Base-by-base conservation (phyloP, 2,329 filamentous ascomycete species). In the Penicillium sp. region DNA sequence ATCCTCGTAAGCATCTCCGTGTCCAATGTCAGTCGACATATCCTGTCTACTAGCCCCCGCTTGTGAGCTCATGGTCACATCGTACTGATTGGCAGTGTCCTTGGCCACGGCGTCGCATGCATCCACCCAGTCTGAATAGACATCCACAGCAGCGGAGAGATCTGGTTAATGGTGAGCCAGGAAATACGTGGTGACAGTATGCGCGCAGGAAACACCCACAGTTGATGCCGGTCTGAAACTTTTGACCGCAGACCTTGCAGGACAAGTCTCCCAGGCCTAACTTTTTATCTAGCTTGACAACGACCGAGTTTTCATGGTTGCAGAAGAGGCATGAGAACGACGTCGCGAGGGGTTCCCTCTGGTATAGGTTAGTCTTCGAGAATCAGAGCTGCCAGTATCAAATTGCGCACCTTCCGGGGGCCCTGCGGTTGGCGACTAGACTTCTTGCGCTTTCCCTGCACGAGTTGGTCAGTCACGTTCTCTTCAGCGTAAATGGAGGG, bases 81-180 rank as follows among this genome's bases (percentile, higher is more conserved):
- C 62, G 31, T 64, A 62, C 33, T 59, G 59, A 36, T 57, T 60
- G 27, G 71, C 74, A 14, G 75, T 72, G 45, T 81, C 75, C 58
- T 85, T 83, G 11, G 82, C 82, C 34, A 86, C 83, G 4, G 79
- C 75, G 60, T 87, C 84, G 62, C 83, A 86, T n/a, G 93, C 93
- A 69, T 98, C 93, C 49, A 98, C 87, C 93, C 93, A 98, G 67
- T 97, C 93, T 21, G 87, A 87, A 62, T 98, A 98, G 6, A 98
- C 91, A 63, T 98, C 93, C 32, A 98, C 89, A 0, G 88, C 80
- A 10, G 86, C 87, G 17, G 87, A 94, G 17, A 97, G 81, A 65
- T 94, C 88, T 94, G 47, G 6, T 5, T 13, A 23, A 9, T 4
- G 4, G 30, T 35, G 8, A 46, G 31, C 42, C 6, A 7, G 11